A percentile compares a stretch with the other conserved stretches of the same genome.
Evolutionary conservation across 257 asterid genomes (phyloP).

Genomic region (Nicotiana sylvestris): DNA sequence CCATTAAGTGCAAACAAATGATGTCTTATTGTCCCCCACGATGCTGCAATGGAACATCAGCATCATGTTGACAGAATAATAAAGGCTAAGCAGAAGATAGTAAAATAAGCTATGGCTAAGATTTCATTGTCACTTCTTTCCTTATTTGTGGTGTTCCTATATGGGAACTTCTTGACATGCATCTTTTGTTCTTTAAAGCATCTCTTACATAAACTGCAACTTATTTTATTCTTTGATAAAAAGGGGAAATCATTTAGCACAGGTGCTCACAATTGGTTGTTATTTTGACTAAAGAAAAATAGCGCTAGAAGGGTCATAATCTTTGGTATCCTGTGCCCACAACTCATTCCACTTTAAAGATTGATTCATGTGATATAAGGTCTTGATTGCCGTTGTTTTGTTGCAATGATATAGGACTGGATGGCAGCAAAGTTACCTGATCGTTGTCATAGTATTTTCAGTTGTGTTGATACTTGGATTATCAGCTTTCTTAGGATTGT

Average conservation of each 20-base stretch:
- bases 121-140: not conserved
- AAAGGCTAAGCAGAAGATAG: not conserved
- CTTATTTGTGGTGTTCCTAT: not conserved
- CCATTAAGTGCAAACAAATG: too few relatives aligned
- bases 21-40: too few relatives aligned
- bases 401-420: constrained; percentile 46
- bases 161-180: not conserved
- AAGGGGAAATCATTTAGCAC: not conserved
- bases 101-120: not conserved
- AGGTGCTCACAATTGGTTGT: too few relatives aligned
- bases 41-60: not conserved
- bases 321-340: not conserved
- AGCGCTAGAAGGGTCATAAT: not conserved
- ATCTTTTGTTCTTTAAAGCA: not conserved
- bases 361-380: not conserved
- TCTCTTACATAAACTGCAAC: not conserved
- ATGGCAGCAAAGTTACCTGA: constrained; percentile 46
- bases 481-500: constrained; percentile 58
- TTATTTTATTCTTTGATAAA: not conserved
- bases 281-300: not conserved
- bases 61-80: not conserved
- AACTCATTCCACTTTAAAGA: not conserved
- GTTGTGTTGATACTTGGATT: constrained; percentile 42
- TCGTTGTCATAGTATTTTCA: constrained; percentile 26
- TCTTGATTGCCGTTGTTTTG: constrained; percentile 4